Percentiles rank a stretch among this genome's conserved stretches.
Conservation (phyloP, 805 yeast genomes). For the Candida krabiensis region DNA sequence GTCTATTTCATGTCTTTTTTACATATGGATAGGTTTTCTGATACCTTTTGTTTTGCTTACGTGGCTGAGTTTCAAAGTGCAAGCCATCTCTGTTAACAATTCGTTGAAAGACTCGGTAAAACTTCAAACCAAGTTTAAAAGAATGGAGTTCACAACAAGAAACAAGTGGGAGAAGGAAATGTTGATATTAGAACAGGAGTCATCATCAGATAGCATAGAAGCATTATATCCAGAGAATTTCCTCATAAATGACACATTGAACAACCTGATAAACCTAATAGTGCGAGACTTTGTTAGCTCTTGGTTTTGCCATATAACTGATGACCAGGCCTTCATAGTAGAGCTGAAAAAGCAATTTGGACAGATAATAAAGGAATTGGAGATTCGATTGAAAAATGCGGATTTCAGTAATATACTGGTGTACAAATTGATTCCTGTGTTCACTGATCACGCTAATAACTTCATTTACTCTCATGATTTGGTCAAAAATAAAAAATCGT, state of each 20-base stretch:
- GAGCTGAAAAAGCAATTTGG: slow-evolving; percentile 47
- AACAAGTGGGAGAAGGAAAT: slow-evolving; percentile 33
- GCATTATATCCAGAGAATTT: slow-evolving; percentile 45
- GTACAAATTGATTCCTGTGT: slow-evolving; percentile 56
- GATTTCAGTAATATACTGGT: slow-evolving; percentile 62
- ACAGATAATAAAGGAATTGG: slow-evolving; percentile 40
- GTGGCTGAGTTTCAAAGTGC: slow-evolving; percentile 10
- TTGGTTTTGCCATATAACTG: slow-evolving; percentile 55
- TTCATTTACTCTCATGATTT: slow-evolving; percentile 46
- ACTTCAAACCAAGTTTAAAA: slow-evolving; percentile 9
- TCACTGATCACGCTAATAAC: slow-evolving; percentile 61
- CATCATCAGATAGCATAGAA: slow-evolving; percentile 9
- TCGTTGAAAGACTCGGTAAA: slow-evolving; percentile 1
- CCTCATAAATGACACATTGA: slow-evolving; percentile 51
- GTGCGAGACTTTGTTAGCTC: slow-evolving; percentile 52
- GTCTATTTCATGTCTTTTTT: slow-evolving; percentile 7
- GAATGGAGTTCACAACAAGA: slow-evolving; percentile 25
- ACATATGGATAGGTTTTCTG: slow-evolving; percentile 14
- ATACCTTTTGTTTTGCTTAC: slow-evolving; percentile 14
- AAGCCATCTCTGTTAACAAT: neutral
- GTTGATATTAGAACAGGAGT: slow-evolving; percentile 10
- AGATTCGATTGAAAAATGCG: slow-evolving; percentile 38
- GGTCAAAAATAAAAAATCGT: slow-evolving; percentile 29
- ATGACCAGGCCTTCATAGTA: slow-evolving; percentile 39
- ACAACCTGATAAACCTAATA: slow-evolving; percentile 48